A percentile compares a stretch with the other conserved stretches of the same genome.
Conservation (phyloP, 208 protist species). For the Trypanosoma lewisi region DNA sequence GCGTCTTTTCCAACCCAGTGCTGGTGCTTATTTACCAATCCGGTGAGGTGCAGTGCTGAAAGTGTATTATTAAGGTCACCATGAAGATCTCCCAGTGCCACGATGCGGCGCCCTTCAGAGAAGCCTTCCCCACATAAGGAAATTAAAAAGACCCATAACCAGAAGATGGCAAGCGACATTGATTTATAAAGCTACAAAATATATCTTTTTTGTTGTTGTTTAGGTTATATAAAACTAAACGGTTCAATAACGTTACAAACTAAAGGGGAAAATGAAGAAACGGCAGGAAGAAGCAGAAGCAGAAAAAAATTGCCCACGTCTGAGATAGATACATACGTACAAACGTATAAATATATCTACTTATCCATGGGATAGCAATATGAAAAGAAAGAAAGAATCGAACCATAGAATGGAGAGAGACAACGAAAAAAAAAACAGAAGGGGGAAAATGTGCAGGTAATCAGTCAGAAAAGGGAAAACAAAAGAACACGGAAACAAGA, state of each 20-base stretch:
- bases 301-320: no score
- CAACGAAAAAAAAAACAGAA: constrained; percentile 11
- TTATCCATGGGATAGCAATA: no score
- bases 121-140: not conserved
- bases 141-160: constrained; percentile 17
- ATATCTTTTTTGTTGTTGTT: no score
- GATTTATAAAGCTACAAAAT: constrained; percentile 12
- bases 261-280: no score
- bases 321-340: no score
- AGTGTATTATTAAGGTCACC: constrained; percentile 83
- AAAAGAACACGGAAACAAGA: not conserved
- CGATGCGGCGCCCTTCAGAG: constrained; percentile 49
- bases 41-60: constrained; percentile 58
- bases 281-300: no score
- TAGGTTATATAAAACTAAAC: no score
- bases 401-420: no score
- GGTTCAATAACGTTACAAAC: no score
- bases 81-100: constrained; percentile 84
- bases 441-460: not conserved
- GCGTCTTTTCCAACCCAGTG: constrained; percentile 81
- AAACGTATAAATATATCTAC: no score
- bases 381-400: no score
- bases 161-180: constrained; percentile 8
- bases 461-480: not conserved
- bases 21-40: constrained; percentile 65